A percentile compares a stretch with the other conserved stretches of the same genome.
These are phyloP conservation scores for Leccinum arenicola DNA, from an alignment of 768 basidiomycete species.

Conservation along the genomic window DNA sequence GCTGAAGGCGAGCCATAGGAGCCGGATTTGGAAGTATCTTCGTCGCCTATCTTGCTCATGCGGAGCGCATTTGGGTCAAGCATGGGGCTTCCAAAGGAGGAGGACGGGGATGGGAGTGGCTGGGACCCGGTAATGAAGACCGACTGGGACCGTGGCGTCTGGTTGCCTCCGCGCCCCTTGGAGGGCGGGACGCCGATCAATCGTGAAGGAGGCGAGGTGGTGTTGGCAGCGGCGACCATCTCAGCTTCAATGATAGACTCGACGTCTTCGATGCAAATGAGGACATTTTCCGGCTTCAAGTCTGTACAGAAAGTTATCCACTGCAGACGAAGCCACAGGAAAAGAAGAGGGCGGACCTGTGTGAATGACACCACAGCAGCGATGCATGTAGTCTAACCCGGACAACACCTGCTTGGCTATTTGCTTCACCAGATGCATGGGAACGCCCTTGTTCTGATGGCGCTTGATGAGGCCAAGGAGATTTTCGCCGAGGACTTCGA, in stretches of 20 bases:
- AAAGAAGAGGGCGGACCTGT: slow-evolving; percentile 52
- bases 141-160: slow-evolving; percentile 83
- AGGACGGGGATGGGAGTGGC: slow-evolving; percentile 84
- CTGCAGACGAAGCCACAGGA: neutral
- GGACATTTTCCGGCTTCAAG: slow-evolving; percentile 96
- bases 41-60: slow-evolving; percentile 84
- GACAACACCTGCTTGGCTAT: slow-evolving; percentile 96
- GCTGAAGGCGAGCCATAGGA: slow-evolving; percentile 27
- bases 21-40: slow-evolving; percentile 35
- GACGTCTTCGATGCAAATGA: slow-evolving; percentile 96
- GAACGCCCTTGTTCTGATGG: slow-evolving; percentile 97
- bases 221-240: slow-evolving; percentile 45
- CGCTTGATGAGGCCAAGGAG: slow-evolving; percentile 94
- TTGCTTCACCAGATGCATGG: slow-evolving; percentile 88
- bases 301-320: slow-evolving; percentile 43
- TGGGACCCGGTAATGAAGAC: slow-evolving; percentile 90
- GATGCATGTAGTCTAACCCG: slow-evolving; percentile 97
- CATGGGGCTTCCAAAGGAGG: slow-evolving; percentile 69
- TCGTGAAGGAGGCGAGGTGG: slow-evolving; percentile 45
- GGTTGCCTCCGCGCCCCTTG: slow-evolving; percentile 92
- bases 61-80: slow-evolving; percentile 88
- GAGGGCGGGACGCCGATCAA: slow-evolving; percentile 92
- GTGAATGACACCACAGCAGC: slow-evolving; percentile 95
- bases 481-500: slow-evolving; percentile 97
- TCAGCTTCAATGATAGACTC: slow-evolving; percentile 89